Evolutionary conservation across 2,329 filamentous ascomycete species (phyloP).

Genomic region (Tolypocladium ophioglossoides): DNA sequence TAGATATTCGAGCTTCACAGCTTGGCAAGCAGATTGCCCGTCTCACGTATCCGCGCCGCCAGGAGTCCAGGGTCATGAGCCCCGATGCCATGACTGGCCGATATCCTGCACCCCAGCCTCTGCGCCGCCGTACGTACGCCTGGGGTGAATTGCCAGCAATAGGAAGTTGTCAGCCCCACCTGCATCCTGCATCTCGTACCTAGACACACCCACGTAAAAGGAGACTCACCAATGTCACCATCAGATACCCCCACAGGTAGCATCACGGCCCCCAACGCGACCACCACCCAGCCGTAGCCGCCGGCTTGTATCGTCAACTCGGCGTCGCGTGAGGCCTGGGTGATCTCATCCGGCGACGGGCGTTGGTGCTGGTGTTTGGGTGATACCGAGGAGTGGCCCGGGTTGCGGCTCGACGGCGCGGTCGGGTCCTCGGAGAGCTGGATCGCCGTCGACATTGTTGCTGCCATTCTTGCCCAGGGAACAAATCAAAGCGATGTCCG

Average conservation of each 20-base stretch:
- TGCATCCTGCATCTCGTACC: no score
- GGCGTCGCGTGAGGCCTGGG: slow-evolving; percentile 31
- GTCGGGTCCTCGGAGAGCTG: background rate
- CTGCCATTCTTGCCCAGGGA: background rate
- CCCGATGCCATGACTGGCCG: slow-evolving; percentile 45
- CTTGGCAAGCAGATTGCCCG: slow-evolving; percentile 17
- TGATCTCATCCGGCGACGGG: slow-evolving; percentile 8
- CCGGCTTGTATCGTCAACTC: slow-evolving; percentile 40
- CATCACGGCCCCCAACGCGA: slow-evolving; percentile 36
- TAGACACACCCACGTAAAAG: no score
- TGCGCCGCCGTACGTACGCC: slow-evolving; percentile 40
- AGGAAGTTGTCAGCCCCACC: no score
- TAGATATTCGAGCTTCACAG: no score
- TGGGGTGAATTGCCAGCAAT: no score
- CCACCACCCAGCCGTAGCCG: slow-evolving; percentile 46
- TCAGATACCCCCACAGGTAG: slow-evolving; percentile 48
- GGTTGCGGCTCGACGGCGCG: background rate
- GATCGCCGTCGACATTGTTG: background rate
- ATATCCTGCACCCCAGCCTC: slow-evolving; percentile 37
- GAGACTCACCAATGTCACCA: slow-evolving; percentile 38
- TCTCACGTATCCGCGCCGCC: slow-evolving; percentile 19
- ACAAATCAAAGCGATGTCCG: background rate
- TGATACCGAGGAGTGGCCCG: no score
- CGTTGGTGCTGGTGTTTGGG: no score
- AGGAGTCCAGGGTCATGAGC: slow-evolving; percentile 28